phyloP scores from a whole-genome alignment of 208 protist species.

The Crithidia bombi region DNA sequence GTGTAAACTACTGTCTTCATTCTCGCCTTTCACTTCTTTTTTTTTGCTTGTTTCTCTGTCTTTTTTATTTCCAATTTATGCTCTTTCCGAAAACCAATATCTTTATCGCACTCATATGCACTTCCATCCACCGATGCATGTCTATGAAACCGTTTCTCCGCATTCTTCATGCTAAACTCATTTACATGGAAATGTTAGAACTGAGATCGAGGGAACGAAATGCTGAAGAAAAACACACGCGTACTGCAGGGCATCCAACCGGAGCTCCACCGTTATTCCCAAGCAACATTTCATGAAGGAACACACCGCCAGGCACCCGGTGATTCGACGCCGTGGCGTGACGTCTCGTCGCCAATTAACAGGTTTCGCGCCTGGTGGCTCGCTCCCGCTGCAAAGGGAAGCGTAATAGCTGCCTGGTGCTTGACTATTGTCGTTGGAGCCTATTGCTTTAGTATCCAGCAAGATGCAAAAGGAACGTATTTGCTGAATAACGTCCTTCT shows the following conservation, averaged over 20 bases:
- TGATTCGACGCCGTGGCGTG: constrained; percentile 87
- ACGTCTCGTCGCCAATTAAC: constrained; percentile 82
- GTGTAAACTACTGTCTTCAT: too few species aligned
- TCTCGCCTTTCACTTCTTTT: too few species aligned
- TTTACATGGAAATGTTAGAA: too few species aligned
- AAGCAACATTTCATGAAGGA: constrained; percentile 89
- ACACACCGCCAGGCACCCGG: constrained; percentile 83
- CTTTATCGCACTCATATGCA: too few species aligned
- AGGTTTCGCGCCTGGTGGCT: constrained; percentile 78
- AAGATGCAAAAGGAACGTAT: constrained; percentile 88
- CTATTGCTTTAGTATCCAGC: constrained; percentile 87
- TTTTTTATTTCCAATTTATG: constrained; percentile 18
- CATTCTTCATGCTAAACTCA: too few species aligned
- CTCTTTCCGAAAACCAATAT: too few species aligned
- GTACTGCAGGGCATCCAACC: constrained; percentile 55
- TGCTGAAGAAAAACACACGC: constrained; percentile 28
- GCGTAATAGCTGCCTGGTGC: constrained; percentile 81
- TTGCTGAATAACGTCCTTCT: constrained; percentile 87
- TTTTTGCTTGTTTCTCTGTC: constrained; percentile 1
- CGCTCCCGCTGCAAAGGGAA: constrained; percentile 80
- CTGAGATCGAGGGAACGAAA: neutral
- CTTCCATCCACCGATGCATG: too few species aligned
- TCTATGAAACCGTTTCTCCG: too few species aligned
- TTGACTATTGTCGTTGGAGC: constrained; percentile 73
- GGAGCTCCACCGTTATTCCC: constrained; percentile 80